These are phyloP conservation scores for Trapa bicornis DNA, from an alignment of 345 rosid genomes.

Conservation along the genomic window DNA sequence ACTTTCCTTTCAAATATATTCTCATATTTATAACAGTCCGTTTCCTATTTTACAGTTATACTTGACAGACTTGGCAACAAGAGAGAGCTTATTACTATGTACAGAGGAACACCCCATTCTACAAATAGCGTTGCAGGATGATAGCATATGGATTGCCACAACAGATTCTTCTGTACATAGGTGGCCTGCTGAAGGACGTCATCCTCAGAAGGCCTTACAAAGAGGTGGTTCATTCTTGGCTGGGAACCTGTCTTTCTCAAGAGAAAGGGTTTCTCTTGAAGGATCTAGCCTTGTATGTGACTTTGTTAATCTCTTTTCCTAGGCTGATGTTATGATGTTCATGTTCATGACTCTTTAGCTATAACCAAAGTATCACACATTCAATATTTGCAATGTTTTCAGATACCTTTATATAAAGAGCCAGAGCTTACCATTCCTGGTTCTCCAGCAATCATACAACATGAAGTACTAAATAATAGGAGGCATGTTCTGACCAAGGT, in stretches of 20 bases:
- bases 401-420: conserved; percentile 80
- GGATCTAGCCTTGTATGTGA: conserved; percentile 81
- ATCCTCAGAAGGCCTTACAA: conserved; percentile 75
- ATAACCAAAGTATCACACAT: not conserved
- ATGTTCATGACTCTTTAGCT: not conserved
- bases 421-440: conserved; percentile 68
- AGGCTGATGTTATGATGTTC: not conserved
- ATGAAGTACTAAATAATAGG: conserved; percentile 88
- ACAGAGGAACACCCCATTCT: conserved; percentile 76
- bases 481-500: conserved; percentile 98
- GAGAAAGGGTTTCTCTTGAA: conserved; percentile 94
- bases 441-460: conserved; percentile 79
- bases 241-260: conserved; percentile 88
- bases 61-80: conserved; percentile 89
- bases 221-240: conserved; percentile 94
- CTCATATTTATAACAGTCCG: conserved; percentile 5
- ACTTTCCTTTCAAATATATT: conserved; percentile 1
- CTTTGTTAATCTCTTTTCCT: conserved; percentile 5
- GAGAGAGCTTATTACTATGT: conserved; percentile 94
- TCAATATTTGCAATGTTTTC: conserved; percentile 5
- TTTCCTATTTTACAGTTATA: conserved; percentile 43
- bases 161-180: conserved; percentile 80
- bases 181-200: conserved; percentile 89
- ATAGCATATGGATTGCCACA: conserved; percentile 87
- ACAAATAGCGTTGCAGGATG: conserved; percentile 83